These are phyloP conservation scores for Oemleria cerasiformis DNA, from an alignment of 306 rosid genomes.

Conservation along the genomic window DNA sequence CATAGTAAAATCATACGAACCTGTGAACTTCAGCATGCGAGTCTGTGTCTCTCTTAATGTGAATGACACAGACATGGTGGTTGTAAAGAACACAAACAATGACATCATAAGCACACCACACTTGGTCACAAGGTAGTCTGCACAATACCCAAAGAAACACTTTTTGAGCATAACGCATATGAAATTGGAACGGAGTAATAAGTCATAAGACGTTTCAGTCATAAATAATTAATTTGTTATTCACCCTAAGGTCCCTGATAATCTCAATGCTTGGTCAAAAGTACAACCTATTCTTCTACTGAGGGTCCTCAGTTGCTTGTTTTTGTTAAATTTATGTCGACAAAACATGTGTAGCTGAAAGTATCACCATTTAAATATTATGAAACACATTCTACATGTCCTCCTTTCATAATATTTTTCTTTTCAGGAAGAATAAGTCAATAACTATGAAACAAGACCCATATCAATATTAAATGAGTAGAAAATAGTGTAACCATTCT, in stretches of 20 bases:
- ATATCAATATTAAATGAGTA: neutral
- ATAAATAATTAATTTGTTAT: neutral
- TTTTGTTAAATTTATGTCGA: neutral
- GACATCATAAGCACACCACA: slow-evolving; percentile 99
- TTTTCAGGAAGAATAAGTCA: neutral
- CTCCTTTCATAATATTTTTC: neutral
- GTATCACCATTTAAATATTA: neutral
- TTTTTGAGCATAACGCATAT: neutral
- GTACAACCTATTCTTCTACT: neutral
- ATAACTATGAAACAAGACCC: neutral
- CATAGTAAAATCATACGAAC: slow-evolving; percentile 37
- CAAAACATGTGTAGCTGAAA: neutral
- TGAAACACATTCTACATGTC: neutral
- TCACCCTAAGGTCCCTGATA: neutral
- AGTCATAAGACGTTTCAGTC: neutral
- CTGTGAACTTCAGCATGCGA: slow-evolving; percentile 98
- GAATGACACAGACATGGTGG: slow-evolving; percentile 97
- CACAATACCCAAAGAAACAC: slow-evolving; percentile 27
- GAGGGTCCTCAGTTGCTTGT: neutral
- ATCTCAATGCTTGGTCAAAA: neutral
- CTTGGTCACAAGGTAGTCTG: slow-evolving; percentile 96
- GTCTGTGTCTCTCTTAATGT: slow-evolving; percentile 99
- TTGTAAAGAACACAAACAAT: slow-evolving; percentile 92
- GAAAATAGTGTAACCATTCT: neutral
- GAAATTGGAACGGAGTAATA: neutral